Percentiles rank a stretch among this genome's conserved stretches.
Conservation (phyloP, 371 early-diverging fungal genomes). For the Cokeromyces recurvatus region DNA sequence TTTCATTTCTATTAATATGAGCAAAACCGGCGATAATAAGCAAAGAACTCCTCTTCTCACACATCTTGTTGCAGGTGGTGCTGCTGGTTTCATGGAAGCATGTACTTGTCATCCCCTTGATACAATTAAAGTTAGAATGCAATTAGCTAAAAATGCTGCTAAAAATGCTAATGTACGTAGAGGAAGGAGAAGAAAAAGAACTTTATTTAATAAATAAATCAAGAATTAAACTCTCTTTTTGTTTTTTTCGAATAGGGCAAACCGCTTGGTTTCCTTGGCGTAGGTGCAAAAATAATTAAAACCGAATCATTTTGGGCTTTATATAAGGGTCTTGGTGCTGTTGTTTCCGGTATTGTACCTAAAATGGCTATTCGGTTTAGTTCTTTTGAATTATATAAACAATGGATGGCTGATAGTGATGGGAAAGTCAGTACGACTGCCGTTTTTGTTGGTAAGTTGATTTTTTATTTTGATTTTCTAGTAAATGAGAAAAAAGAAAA, state of each 20-base stretch:
- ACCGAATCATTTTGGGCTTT: conserved; percentile 88
- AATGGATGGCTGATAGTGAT: conserved; percentile 64
- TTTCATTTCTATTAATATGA: conserved; percentile 21
- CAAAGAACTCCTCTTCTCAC: conserved; percentile 50
- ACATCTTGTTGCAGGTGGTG: conserved; percentile 88
- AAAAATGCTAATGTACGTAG: conserved; percentile 37
- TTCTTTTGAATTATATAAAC: conserved; percentile 93
- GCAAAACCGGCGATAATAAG: conserved; percentile 30
- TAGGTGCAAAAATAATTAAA: conserved; percentile 79
- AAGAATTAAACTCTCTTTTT: too few species aligned
- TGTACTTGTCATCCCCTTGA: conserved; percentile 95
- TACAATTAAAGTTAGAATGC: conserved; percentile 96
- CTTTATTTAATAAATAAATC: too few species aligned
- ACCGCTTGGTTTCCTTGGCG: conserved; percentile 71
- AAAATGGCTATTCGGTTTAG: conserved; percentile 99
- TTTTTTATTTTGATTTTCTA: background rate
- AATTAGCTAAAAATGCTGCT: conserved; percentile 58
- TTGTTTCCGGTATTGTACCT: conserved; percentile 96
- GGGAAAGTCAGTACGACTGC: conserved; percentile 70
- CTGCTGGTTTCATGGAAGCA: conserved; percentile 94
- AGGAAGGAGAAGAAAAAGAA: background rate
- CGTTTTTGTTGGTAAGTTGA: conserved; percentile 75
- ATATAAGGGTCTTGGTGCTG: conserved; percentile 97
- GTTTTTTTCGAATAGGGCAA: conserved; percentile 24
- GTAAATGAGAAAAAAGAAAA: background rate